Evolutionary conservation across 805 yeast species (phyloP).

Genomic region (Yarrowia osloensis): DNA sequence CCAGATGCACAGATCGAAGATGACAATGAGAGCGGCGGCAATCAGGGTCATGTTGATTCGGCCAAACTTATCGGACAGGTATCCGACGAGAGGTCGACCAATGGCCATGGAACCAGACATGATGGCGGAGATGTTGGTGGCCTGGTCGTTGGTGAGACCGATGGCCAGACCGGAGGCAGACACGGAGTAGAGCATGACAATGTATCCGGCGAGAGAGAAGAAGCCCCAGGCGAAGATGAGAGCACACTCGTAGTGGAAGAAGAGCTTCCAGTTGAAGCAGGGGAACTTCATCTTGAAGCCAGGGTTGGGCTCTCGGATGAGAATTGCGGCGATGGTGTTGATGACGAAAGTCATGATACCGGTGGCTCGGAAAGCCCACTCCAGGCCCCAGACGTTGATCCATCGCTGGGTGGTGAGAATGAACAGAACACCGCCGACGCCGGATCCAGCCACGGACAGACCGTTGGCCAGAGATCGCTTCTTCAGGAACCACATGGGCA

Average conservation of each 20-base stretch:
- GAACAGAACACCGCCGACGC: slow-evolving; percentile 53
- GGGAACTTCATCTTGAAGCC: slow-evolving; percentile 29
- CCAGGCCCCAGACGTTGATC: slow-evolving; percentile 51
- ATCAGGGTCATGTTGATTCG: slow-evolving; percentile 46
- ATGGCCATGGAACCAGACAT: slow-evolving; percentile 45
- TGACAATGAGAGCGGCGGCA: slow-evolving; percentile 41
- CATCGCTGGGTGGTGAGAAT: slow-evolving; percentile 41
- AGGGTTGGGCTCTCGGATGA: slow-evolving; percentile 30
- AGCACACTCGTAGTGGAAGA: slow-evolving; percentile 28
- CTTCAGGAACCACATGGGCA: slow-evolving; percentile 54
- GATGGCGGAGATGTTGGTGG: slow-evolving; percentile 40
- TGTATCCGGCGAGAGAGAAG: slow-evolving; percentile 19
- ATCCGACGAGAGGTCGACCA: slow-evolving; percentile 54
- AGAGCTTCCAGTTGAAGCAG: slow-evolving; percentile 26
- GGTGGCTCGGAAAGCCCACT: slow-evolving; percentile 55
- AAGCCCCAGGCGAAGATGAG: slow-evolving; percentile 29
- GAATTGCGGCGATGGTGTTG: slow-evolving; percentile 4
- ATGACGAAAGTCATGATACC: slow-evolving; percentile 39
- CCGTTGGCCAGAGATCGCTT: slow-evolving; percentile 53
- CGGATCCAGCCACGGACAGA: slow-evolving; percentile 52
- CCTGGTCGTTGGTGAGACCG: slow-evolving; percentile 35
- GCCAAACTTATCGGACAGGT: slow-evolving; percentile 51
- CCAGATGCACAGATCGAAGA: slow-evolving; percentile 37
- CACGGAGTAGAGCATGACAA: slow-evolving; percentile 38
- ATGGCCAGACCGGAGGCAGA: slow-evolving; percentile 37